Conservation (phyloP, 2,329 filamentous ascomycete genomes). For the Sordariomycetes sp. region DNA sequence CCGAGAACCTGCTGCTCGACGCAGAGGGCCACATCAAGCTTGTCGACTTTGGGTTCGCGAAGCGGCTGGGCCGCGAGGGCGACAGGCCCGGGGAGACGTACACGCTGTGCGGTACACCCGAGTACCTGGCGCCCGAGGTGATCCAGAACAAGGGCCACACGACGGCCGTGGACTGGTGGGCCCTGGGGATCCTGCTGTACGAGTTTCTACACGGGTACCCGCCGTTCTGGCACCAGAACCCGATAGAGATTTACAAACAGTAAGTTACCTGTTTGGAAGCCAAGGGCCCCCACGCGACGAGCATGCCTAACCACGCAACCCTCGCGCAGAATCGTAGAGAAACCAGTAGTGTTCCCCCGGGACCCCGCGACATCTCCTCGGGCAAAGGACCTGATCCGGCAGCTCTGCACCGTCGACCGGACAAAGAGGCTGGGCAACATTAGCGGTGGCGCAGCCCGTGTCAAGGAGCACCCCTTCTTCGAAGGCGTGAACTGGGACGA, state of each 20-base stretch:
- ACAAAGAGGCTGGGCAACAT: slow-evolving; percentile 69
- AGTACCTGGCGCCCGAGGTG: slow-evolving; percentile 75
- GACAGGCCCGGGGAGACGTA: slow-evolving; percentile 55
- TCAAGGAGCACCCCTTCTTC: slow-evolving; percentile 71
- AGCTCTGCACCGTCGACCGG: slow-evolving; percentile 67
- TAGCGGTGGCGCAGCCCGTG: slow-evolving; percentile 55
- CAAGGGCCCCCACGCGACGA: background rate
- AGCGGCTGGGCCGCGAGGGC: slow-evolving; percentile 50
- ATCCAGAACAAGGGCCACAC: slow-evolving; percentile 71
- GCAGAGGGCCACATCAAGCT: slow-evolving; percentile 68
- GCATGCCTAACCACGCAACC: background rate
- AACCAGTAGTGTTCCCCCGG: slow-evolving; percentile 60
- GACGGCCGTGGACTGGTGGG: slow-evolving; percentile 78
- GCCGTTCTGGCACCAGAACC: slow-evolving; percentile 78
- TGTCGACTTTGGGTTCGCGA: slow-evolving; percentile 78
- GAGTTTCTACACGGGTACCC: slow-evolving; percentile 78
- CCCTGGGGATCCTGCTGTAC: slow-evolving; percentile 70
- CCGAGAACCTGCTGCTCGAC: slow-evolving; percentile 71
- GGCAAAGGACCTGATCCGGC: slow-evolving; percentile 62
- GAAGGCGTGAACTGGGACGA: slow-evolving; percentile 60
- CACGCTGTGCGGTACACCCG: slow-evolving; percentile 71
- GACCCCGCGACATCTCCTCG: slow-evolving; percentile 51
- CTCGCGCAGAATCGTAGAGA: slow-evolving; percentile 56
- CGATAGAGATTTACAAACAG: slow-evolving; percentile 78
- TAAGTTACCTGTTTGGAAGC: slow-evolving; percentile 20